Conservation (phyloP, 192 early-diverging fungal genomes). For the Umbelopsis sp. region DNA sequence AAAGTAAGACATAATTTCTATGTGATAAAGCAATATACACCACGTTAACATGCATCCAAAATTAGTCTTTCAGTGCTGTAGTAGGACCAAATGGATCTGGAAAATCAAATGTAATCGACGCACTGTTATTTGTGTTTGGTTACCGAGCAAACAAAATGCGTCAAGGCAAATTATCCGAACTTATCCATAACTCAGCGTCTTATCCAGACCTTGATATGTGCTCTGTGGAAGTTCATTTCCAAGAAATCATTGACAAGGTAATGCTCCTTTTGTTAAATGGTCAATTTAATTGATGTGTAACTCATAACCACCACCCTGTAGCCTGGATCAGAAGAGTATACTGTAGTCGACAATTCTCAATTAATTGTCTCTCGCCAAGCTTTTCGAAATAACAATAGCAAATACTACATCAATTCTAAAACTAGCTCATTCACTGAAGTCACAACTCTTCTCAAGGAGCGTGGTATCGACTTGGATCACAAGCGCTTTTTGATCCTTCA, state of each 20-base stretch:
- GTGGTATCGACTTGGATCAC: conserved; percentile 96
- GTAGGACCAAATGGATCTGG: conserved; percentile 98
- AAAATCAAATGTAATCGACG: conserved; percentile 99
- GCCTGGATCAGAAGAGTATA: conserved; percentile 63
- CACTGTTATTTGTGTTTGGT: conserved; percentile 97
- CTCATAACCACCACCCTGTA: conserved; percentile 26
- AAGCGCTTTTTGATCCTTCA: conserved; percentile 97
- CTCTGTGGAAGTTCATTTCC: conserved; percentile 92
- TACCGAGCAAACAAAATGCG: conserved; percentile 97
- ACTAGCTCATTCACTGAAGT: conserved; percentile 81
- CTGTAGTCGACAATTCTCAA: conserved; percentile 64
- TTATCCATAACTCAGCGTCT: conserved; percentile 92
- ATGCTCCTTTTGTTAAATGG: not conserved
- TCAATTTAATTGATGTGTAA: not conserved
- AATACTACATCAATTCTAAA: conserved; percentile 73
- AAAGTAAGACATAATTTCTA: conserved; percentile 57
- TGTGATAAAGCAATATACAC: not conserved
- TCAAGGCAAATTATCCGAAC: conserved; percentile 91
- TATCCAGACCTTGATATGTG: conserved; percentile 73
- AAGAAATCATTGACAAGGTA: conserved; percentile 85
- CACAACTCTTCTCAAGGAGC: conserved; percentile 73
- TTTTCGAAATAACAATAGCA: conserved; percentile 65
- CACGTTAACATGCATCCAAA: not conserved
- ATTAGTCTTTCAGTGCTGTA: conserved; percentile 74
- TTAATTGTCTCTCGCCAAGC: conserved; percentile 82